Evolutionary conservation across 2,329 filamentous ascomycete genomes (phyloP).

Genomic region (Scytalidium lignicola): DNA sequence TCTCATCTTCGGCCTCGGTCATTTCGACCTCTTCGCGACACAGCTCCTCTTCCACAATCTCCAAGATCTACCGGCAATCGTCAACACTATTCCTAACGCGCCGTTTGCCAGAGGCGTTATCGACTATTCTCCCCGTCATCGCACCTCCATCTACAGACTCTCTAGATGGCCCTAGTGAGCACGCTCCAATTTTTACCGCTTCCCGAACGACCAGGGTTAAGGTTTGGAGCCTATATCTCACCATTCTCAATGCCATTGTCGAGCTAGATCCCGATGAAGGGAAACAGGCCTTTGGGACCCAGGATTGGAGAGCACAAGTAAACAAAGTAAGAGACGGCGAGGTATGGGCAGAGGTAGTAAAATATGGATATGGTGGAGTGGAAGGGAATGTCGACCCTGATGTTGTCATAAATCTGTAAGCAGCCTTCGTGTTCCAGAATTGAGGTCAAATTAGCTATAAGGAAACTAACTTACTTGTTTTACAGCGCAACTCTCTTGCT

Average conservation of each 20-base stretch:
- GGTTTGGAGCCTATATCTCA: constrained; percentile 95
- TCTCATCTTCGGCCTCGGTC: constrained; percentile 66
- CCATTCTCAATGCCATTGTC: constrained; percentile 83
- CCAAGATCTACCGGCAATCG: constrained; percentile 89
- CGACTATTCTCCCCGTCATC: constrained; percentile 79
- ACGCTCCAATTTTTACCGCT: constrained; percentile 67
- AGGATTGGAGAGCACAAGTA: constrained; percentile 78
- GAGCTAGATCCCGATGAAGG: constrained; percentile 88
- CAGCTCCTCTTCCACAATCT: constrained; percentile 61
- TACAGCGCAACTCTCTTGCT: constrained; percentile 79
- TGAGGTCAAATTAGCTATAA: constrained; percentile 1
- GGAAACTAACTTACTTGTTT: constrained; percentile 15
- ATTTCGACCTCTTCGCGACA: constrained; percentile 61
- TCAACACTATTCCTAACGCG: constrained; percentile 93
- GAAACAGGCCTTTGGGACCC: constrained; percentile 78
- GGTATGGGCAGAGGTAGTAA: constrained; percentile 92
- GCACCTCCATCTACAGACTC: constrained; percentile 40
- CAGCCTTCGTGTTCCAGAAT: no score
- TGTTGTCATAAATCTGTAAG: constrained; percentile 83
- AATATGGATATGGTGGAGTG: constrained; percentile 78
- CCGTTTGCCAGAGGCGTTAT: constrained; percentile 82
- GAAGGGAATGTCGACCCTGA: constrained; percentile 93
- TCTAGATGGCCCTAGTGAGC: constrained; percentile 33
- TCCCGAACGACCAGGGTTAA: constrained; percentile 83
- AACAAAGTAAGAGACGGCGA: constrained; percentile 80